These are phyloP conservation scores for Coniochaeta sp. DNA, from an alignment of 2,329 filamentous ascomycete genomes.

Conservation along the genomic window DNA sequence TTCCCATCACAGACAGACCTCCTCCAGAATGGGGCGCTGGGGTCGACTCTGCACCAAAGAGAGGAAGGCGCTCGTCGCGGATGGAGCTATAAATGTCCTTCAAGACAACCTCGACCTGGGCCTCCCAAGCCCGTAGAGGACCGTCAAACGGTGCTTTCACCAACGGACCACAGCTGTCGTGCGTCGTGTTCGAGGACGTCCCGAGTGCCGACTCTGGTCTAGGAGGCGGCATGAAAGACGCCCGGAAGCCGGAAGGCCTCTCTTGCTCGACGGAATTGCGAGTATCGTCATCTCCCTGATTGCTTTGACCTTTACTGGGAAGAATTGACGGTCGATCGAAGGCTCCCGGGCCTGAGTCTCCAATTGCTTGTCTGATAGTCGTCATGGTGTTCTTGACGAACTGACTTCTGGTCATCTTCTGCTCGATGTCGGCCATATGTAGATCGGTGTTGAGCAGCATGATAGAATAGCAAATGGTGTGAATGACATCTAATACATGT, in stretches of 20 bases:
- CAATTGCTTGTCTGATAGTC: conserved; percentile 70
- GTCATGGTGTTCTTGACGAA: conserved; percentile 96
- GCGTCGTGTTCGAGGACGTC: conserved; percentile 24
- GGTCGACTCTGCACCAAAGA: conserved; percentile 63
- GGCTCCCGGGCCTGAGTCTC: conserved; percentile 61
- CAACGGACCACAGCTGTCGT: conserved; percentile 62
- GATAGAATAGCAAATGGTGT: conserved; percentile 95
- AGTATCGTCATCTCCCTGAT: conserved; percentile 24
- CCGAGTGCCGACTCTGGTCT: conserved; percentile 35
- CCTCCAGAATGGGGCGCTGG: conserved; percentile 40
- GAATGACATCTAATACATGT: conserved; percentile 68
- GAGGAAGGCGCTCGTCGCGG: conserved; percentile 73
- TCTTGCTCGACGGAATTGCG: conserved; percentile 27
- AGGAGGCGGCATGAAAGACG: conserved; percentile 43
- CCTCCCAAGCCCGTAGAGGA: conserved; percentile 72
- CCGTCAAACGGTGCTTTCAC: conserved; percentile 73
- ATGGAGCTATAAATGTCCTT: conserved; percentile 91
- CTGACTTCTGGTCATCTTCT: conserved; percentile 91
- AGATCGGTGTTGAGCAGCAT: conserved; percentile 94
- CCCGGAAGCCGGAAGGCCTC: conserved; percentile 30
- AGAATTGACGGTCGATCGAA: conserved; percentile 54
- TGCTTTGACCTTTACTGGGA: conserved; percentile 26
- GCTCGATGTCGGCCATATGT: conserved; percentile 88
- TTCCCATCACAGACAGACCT: conserved; percentile 65
- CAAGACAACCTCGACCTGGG: conserved; percentile 80